A percentile compares a stretch with the other conserved stretches of the same genome.
Conservation (phyloP, 1,284 basidiomycete genomes). For the Heterobasidion occidentale region DNA sequence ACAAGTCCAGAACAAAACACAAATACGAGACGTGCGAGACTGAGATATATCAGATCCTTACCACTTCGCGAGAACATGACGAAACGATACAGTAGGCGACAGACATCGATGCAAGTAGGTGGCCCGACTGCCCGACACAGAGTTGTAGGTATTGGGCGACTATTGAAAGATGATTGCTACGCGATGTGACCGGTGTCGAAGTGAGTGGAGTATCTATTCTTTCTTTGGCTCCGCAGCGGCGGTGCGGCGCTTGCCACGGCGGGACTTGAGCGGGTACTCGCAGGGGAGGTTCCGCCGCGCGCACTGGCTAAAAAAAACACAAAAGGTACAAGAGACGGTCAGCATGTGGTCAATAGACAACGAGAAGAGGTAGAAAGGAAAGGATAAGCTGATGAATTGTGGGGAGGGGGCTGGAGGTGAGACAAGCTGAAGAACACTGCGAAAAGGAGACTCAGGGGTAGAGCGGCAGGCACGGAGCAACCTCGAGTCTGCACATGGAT, state of each 20-base stretch:
- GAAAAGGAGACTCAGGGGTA: not conserved
- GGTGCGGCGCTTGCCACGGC: conserved; percentile 21
- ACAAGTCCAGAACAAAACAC: too few species aligned
- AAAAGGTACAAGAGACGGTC: not conserved
- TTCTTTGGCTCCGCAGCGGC: too few species aligned
- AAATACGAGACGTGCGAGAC: too few species aligned
- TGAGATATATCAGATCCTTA: too few species aligned
- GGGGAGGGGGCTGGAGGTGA: not conserved
- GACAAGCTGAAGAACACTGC: not conserved
- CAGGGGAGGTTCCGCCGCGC: conserved; percentile 26
- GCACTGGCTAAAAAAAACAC: conserved; percentile 20
- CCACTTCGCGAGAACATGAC: too few species aligned
- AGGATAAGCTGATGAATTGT: not conserved
- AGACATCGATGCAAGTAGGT: too few species aligned
- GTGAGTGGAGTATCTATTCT: too few species aligned
- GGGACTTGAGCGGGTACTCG: conserved; percentile 25
- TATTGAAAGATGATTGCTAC: too few species aligned
- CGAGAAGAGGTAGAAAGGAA: not conserved
- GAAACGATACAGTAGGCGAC: too few species aligned
- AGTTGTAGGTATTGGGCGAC: too few species aligned
- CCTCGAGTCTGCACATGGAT: not conserved
- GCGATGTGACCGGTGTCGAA: too few species aligned
- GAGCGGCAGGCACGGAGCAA: not conserved
- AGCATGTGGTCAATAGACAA: not conserved
- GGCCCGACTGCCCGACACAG: too few species aligned